Percentiles rank a stretch among this genome's conserved stretches.
Conservation (phyloP, 225 moss, liverwort and hornwort species). For the Pseudoscleropodium purum region DNA sequence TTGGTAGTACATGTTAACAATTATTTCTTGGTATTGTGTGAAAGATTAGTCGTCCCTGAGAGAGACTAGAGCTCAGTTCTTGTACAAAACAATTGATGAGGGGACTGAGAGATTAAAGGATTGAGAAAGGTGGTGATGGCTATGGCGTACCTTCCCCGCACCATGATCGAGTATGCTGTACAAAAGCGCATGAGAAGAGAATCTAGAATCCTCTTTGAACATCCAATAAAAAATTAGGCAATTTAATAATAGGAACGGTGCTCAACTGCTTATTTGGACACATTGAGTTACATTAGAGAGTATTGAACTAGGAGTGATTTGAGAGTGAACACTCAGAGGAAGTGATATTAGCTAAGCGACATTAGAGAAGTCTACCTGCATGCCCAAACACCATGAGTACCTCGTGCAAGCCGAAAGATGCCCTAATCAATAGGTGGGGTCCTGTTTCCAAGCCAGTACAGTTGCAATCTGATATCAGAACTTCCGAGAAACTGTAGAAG, state of each 20-base stretch:
- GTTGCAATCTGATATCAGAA: not conserved
- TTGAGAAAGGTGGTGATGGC: not conserved
- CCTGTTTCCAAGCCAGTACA: not conserved
- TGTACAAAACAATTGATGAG: not conserved
- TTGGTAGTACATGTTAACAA: not conserved
- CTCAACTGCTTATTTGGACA: not conserved
- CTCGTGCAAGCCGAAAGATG: not conserved
- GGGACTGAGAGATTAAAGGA: not conserved
- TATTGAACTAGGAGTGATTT: not conserved
- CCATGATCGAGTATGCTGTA: not conserved
- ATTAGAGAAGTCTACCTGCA: not conserved
- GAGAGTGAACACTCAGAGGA: not conserved
- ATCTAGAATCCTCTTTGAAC: not conserved
- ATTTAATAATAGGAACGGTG: not conserved
- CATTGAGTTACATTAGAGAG: not conserved
- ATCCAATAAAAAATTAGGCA: not conserved
- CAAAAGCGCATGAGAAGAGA: not conserved
- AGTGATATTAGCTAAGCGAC: not conserved
- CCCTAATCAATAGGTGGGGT: not conserved
- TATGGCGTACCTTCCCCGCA: not conserved
- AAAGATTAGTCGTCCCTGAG: not conserved
- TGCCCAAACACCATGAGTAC: not conserved
- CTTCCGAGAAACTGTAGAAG: not conserved
- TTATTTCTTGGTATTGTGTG: not conserved
- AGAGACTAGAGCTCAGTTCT: not conserved